These are phyloP conservation scores for Escovopsis sp. DNA, from an alignment of 2,329 filamentous ascomycete species.

Conservation along the genomic window DNA sequence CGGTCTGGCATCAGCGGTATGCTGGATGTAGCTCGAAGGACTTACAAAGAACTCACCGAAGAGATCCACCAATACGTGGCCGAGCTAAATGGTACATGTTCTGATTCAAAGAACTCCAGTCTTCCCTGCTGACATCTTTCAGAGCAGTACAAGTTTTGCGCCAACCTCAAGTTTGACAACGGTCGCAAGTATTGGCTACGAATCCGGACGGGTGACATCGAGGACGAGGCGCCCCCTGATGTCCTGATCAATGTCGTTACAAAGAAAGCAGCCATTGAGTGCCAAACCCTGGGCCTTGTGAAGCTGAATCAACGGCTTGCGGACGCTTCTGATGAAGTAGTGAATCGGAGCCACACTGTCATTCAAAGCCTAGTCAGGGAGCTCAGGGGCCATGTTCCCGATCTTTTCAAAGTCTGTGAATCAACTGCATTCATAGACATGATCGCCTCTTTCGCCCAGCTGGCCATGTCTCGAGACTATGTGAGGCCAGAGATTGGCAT, in stretches of 20 bases:
- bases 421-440: conserved; percentile 79
- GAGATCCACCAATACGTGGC: conserved; percentile 61
- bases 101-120: background rate
- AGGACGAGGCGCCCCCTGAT: conserved; percentile 43
- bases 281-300: conserved; percentile 70
- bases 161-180: conserved; percentile 62
- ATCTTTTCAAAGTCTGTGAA: conserved; percentile 74
- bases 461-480: conserved; percentile 47
- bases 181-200: conserved; percentile 68
- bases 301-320: conserved; percentile 67
- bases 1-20: conserved; percentile 74
- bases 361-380: conserved; percentile 56
- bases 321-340: conserved; percentile 70
- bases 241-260: conserved; percentile 64
- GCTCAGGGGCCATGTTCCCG: conserved; percentile 57
- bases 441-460: conserved; percentile 60
- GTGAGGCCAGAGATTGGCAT: conserved; percentile 54
- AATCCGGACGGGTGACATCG: conserved; percentile 47
- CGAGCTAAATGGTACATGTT: conserved; percentile 44
- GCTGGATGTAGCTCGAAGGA: conserved; percentile 75
- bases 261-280: conserved; percentile 67
- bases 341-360: conserved; percentile 66
- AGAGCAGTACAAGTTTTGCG: conserved; percentile 33
- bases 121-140: background rate
- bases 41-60: conserved; percentile 76